Evolutionary conservation across 805 yeast genomes (phyloP), one percentile per base, ranked within the genome.

Genomic region (Nakazawaea ambrosiae): DNA sequence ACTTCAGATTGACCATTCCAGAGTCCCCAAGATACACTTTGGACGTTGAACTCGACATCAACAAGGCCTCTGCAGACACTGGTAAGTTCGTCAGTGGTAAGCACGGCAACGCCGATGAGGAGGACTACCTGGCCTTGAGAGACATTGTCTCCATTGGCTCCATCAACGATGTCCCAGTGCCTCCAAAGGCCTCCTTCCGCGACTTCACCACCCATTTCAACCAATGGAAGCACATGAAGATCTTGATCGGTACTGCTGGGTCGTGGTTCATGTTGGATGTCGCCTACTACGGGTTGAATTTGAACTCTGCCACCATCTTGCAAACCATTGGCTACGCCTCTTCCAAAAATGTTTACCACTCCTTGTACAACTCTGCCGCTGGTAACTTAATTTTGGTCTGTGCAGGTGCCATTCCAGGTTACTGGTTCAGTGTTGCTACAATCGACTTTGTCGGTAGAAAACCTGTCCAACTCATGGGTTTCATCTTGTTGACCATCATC

Each of bases 391-490:
- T 87, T 65, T 73, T 87, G 59, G 77, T 87, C 46, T 85, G 95
- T 73, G 97, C 97, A 40, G 96, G 97, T 70, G 74, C 92, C 32
- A 75, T 87, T 62, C 96, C 96, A 51, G 96, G 96, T 56, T 87
- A 87, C 66, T 87, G 96, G 96, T 66, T 71, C 44, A 58, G 90
- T 23, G 86, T 81, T 50, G 87, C 87, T 36, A 79, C 90, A 33
- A 58, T 87, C 43, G 96, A 87, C 63, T 69, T 65, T 27, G 50
- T 87, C 49, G 96, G 96, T 52, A 79, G 96, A 72, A 85, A 81
- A 63, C 78, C 88, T 46, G 66, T 87, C 46, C 96, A 88, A 68
- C 42, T 85, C 17, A 66, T 65, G 54, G 94, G 95, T 51, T 87
- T 87, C 68, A 42, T 71, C 47, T 54, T 84, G 37, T 71, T 86